Evolutionary conservation across 2,329 filamentous ascomycete genomes (phyloP), one percentile per base, ranked within the genome.

Genomic region (Pestalotiopsis sp.): DNA sequence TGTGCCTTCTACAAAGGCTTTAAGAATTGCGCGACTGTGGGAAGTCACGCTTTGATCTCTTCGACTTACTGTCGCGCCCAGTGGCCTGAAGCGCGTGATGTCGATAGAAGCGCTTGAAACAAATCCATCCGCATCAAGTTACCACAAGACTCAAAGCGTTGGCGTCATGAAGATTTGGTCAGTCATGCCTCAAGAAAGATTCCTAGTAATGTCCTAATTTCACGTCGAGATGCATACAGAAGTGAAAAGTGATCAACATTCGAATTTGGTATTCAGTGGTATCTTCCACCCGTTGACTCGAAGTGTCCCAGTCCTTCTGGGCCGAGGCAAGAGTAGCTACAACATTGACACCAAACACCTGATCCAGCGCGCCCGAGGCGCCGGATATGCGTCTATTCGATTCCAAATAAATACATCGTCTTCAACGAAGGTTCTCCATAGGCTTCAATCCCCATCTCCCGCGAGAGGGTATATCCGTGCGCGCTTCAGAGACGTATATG

Each of bases 401-500:
- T 52, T 52, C 45, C 45, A 52, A 52, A 52, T 52, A 52, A 52
- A 9, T n/a, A 52, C 45, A 52, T 52, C 17, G 45, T 52, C 45
- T 52, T 52, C 45, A 52, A 20, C 17, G 45, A 52, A 52, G n/a
- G 45, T 52, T 52, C 45, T 52, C 45, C 45, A 52, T 52, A 52
- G 45, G 45, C 45, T n/a, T 52, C 45, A 52, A 17, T 11, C 45
- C 45, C 41, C 45, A n/a, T 52, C 45, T 52, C 45, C 45, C 17
- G 45, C 20, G 45, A 52, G 45, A 52, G 45, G 45, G 45, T 59
- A 36, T 36, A 38, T 38, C n/a, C n/a, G 59, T 39, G 31, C 31
- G n/a, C n/a, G 59, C 25, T 38, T 36, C 12, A 38, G 59, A 62
- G 27, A 62, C 36, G 27, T 62, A 62, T 62, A 39, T 62, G 59